phyloP scores from a whole-genome alignment of 306 rosid genomes.

The Alnus rubra region DNA sequence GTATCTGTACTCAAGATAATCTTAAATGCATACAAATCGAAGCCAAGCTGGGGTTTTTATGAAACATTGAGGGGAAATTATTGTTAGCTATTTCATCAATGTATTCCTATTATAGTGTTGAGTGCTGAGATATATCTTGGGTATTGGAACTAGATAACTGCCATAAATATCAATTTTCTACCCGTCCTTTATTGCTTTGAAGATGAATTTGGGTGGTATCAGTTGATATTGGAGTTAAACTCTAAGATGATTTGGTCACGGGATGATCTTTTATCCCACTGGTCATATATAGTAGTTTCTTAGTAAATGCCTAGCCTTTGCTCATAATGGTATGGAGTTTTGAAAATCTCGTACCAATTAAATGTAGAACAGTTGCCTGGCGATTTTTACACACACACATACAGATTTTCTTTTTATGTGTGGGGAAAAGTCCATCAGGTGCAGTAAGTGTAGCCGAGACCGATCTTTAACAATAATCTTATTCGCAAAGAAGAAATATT shows the following conservation, averaged over 20 bases:
- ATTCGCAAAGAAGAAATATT: background rate
- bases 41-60: conserved; percentile 6
- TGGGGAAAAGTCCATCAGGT: background rate
- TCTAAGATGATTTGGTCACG: background rate
- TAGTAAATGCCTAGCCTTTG: background rate
- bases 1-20: conserved; percentile 17
- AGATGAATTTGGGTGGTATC: background rate
- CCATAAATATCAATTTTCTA: background rate
- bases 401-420: background rate
- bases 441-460: background rate
- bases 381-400: too few relatives aligned
- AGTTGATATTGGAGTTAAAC: background rate
- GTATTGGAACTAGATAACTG: conserved; percentile 4
- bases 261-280: background rate
- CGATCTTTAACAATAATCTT: background rate
- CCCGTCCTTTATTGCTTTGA: background rate
- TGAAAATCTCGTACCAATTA: background rate
- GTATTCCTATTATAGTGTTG: conserved; percentile 24
- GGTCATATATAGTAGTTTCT: background rate
- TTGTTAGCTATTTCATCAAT: background rate
- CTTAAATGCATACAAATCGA: conserved; percentile 12
- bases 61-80: background rate
- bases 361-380: background rate
- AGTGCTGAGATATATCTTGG: conserved; percentile 20
- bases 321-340: background rate